Conservation (phyloP, 2,329 filamentous ascomycete species). For the Dactylellina sp. region DNA sequence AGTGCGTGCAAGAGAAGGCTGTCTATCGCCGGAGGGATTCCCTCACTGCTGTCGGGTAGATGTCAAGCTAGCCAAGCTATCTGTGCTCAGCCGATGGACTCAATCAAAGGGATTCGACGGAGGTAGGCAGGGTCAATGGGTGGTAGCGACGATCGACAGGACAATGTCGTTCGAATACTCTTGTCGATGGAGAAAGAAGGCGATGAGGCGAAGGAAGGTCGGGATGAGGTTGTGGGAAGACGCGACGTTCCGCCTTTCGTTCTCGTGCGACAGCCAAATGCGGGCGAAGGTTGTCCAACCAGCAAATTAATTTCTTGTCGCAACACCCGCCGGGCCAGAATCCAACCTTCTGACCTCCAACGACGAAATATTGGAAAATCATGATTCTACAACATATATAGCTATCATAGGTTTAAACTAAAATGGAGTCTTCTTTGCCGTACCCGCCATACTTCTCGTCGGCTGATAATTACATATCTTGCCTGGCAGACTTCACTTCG, state of each 20-base stretch:
- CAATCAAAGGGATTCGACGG: constrained; percentile 10
- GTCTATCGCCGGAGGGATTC: constrained; percentile 1
- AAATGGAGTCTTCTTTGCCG: constrained; percentile 45
- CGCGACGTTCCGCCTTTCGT: constrained; percentile 30
- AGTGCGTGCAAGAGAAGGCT: constrained; percentile 1
- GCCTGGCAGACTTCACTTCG: constrained; percentile 79
- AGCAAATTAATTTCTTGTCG: neutral
- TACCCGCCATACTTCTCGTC: constrained; percentile 69
- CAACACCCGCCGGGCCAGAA: no score
- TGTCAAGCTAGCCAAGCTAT: neutral
- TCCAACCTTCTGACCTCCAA: no score
- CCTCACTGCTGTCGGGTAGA: neutral
- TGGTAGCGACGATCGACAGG: constrained; percentile 1
- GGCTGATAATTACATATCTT: constrained; percentile 80
- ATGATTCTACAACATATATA: neutral
- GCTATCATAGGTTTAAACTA: neutral
- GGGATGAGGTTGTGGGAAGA: constrained; percentile 38
- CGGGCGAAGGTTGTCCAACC: no score
- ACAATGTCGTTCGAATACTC: neutral
- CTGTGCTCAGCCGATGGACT: neutral
- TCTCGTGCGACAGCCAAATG: constrained; percentile 33
- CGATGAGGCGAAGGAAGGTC: constrained; percentile 2
- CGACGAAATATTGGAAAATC: no score
- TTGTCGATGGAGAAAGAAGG: constrained; percentile 22
- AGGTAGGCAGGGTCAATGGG: constrained; percentile 14